Base-by-base conservation (phyloP, 129 eudicot genomes). In the Ambrosia trifida region DNA sequence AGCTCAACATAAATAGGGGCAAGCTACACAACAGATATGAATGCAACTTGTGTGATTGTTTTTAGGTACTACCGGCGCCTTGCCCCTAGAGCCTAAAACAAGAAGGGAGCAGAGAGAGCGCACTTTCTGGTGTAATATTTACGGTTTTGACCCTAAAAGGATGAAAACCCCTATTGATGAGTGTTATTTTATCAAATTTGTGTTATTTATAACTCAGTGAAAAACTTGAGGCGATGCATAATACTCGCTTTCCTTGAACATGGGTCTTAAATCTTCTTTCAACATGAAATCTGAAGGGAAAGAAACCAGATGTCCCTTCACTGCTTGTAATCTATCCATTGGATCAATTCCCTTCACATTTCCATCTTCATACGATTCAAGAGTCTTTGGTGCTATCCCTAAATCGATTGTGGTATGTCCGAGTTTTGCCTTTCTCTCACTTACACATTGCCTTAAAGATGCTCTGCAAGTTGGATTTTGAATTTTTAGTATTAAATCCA, bases 151-250 rank as follows among this genome's bases (percentile, higher is more conserved):
- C 57, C 54, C 17, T 5, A 30, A 52, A 74, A 11, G 44, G 38
- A 47, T 58, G 20, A 38, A 75, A 66, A 24, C 28, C 73, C 53
- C 35, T 5, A 35, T 61, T 49, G 78, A 36, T 61, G 62, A 68
- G 31, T 50, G 47, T 36, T 35, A 35, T 50, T 40, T 24, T 33
- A 73, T 52, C 68, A 46, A 38, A 38, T 7, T 13, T 4, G 32
- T 38, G 38, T 24, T 28, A 52, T 61, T 32, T 13, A 49, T 69
- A 56, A 14, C 45, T 86, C 67, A 94, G 76, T 94, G 99, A 78
- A 94, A 94, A 80, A 94, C 99, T 76, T 94, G 99, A 68, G 98
- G 80, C n/a, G 98, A 89, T 10, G 99, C 97, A 31, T 94, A 94
- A 79, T 90, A 94, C 83, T 94, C 99, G 66, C 99, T 94, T 80